phyloP scores from a whole-genome alignment of 2,329 filamentous ascomycete species.

The Hypomyces rosellus region DNA sequence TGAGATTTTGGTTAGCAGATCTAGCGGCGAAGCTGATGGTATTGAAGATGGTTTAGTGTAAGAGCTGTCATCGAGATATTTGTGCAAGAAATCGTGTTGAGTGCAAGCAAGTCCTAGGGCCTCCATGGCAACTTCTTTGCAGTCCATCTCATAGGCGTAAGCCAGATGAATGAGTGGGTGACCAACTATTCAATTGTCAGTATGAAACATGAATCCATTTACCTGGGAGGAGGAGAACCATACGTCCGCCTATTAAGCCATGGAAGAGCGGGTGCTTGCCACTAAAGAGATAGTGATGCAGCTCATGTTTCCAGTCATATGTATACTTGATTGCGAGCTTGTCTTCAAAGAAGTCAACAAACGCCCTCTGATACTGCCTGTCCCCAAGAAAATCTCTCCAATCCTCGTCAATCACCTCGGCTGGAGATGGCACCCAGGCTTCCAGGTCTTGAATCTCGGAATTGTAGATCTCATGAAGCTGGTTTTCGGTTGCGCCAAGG shows the following conservation, averaged over 20 bases:
- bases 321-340: constrained; percentile 64
- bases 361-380: constrained; percentile 78
- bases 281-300: constrained; percentile 69
- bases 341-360: constrained; percentile 93
- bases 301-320: constrained; percentile 79
- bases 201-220: constrained; percentile 6
- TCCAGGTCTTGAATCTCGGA: constrained; percentile 64
- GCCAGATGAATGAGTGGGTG: constrained; percentile 91
- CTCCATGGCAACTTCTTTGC: constrained; percentile 81
- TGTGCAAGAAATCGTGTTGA: constrained; percentile 55
- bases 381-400: constrained; percentile 83
- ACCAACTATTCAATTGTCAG: constrained; percentile 52
- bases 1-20: constrained; percentile 64
- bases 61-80: constrained; percentile 63
- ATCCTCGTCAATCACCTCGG: constrained; percentile 74
- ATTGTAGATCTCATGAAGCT: constrained; percentile 78
- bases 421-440: constrained; percentile 75
- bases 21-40: constrained; percentile 55
- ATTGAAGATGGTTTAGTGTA: constrained; percentile 62
- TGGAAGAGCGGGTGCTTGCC: constrained; percentile 74
- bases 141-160: constrained; percentile 88
- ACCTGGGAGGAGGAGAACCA: constrained; percentile 23
- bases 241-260: constrained; percentile 71
- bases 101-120: constrained; percentile 63
- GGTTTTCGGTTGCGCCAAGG: constrained; percentile 65